Base-by-base conservation (phyloP, 352 stramenopile genomes). In the Globisporangium camurandrum region DNA sequence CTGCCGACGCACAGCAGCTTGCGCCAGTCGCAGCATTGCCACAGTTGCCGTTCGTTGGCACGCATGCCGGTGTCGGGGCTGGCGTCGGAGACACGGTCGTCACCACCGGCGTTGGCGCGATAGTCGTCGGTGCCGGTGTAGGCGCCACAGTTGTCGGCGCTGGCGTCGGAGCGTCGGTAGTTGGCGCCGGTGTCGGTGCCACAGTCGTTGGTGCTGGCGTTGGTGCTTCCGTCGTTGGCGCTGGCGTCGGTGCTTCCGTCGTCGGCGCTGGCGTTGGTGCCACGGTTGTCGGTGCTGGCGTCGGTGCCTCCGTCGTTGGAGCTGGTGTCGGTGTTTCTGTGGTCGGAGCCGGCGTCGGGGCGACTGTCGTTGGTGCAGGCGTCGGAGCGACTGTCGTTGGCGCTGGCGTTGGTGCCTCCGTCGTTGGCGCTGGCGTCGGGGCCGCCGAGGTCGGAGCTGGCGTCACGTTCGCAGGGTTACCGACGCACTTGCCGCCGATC, bases 401-500 rank as follows among this genome's bases (percentile, higher is more conserved):
- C 12, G n/a, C 38, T 19, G 41, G 24, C 8, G 41, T 34, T 0
- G 41, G 41, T 23, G 41, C 41, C 17, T 10, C 16, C 5, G 38
- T 43, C 11, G 41, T 47, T 2, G 42, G 42, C 16, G 23, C 42
- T 4, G 42, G 22, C 23, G 42, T 47, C 12, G 42, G 42, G 7
- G 42, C 42, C 10, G n/a, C 20, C 17, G 42, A 36, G 24, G 27
- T 34, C n/a, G 42, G 42, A 8, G 42, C 23, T 36, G 42, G 42
- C 23, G 42, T 45, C 2, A 28, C n/a, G 12, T 26, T 28, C 20
- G 20, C 44, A 10, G 44, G 30, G 40, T 63, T 69, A n/a, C 54
- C 26, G 10, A 64, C 54, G 17, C 45, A 64, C 10, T 14, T 22
- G 24, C 51, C 48, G 46, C 53, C 46, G 22, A 49, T 39, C 57